Evolutionary conservation across 2,329 filamentous ascomycete species (phyloP).

Genomic region (Calonectria fujianensis): DNA sequence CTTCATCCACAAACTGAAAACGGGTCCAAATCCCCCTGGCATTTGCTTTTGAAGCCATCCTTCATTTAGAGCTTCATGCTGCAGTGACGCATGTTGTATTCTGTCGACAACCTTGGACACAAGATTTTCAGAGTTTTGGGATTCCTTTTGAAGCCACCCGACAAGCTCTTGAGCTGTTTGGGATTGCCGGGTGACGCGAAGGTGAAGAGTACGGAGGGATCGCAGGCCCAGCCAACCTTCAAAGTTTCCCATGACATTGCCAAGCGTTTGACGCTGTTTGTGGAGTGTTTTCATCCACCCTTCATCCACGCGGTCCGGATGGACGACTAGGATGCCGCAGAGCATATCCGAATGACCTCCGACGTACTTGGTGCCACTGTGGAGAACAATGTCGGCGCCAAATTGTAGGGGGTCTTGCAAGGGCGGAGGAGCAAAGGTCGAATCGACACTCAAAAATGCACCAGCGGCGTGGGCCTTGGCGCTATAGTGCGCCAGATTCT

Average conservation of each 20-base stretch:
- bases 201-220: constrained; percentile 15
- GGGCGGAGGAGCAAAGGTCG: neutral
- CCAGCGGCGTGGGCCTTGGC: neutral
- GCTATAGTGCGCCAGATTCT: neutral
- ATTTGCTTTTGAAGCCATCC: constrained; percentile 22
- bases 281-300: neutral
- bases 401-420: constrained; percentile 12
- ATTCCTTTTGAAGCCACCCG: neutral
- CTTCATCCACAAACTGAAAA: constrained; percentile 5
- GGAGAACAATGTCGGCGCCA: neutral
- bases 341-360: constrained; percentile 16
- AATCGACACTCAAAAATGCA: constrained; percentile 2
- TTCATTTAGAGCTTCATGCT: neutral
- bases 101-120: constrained; percentile 10
- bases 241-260: constrained; percentile 3
- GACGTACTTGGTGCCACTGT: constrained; percentile 12
- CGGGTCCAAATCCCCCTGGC: constrained; percentile 1
- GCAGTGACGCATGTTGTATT: constrained; percentile 1
- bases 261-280: neutral
- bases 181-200: neutral
- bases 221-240: constrained; percentile 1
- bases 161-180: constrained; percentile 1
- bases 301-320: neutral
- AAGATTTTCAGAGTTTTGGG: neutral
- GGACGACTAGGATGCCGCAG: neutral